Conservation (phyloP, 1,284 basidiomycete species). For the Stereum hirsutum region DNA sequence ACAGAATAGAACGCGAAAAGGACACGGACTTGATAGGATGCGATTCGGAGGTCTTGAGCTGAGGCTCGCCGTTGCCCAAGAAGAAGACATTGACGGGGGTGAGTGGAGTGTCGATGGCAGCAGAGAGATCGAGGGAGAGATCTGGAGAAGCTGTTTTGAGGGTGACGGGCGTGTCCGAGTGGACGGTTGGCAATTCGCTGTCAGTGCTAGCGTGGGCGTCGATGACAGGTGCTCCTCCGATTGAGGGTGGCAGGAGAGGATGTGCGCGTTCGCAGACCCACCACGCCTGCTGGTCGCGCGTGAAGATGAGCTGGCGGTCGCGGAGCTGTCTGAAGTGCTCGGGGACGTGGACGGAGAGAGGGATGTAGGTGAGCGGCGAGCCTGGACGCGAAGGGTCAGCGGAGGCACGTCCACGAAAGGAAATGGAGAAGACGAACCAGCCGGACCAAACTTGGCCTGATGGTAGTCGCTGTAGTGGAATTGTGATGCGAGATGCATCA, state of each 20-base stretch:
- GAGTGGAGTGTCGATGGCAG: constrained; percentile 39
- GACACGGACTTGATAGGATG: constrained; percentile 77
- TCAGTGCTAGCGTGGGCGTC: constrained; percentile 4
- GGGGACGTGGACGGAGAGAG: constrained; percentile 64
- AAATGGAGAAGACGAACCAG: constrained; percentile 36
- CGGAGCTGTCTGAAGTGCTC: constrained; percentile 52
- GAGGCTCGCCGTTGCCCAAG: constrained; percentile 5
- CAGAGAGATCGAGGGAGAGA: constrained; percentile 28
- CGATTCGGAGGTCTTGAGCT: constrained; percentile 67
- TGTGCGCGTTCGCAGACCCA: constrained; percentile 31
- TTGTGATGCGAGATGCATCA: constrained; percentile 62
- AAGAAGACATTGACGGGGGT: constrained; percentile 20
- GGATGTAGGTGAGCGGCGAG: constrained; percentile 51
- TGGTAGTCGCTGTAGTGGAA: constrained; percentile 78
- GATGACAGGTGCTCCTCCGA: no score
- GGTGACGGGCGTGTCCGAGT: constrained; percentile 13
- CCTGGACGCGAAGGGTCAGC: constrained; percentile 28
- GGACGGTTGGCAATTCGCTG: constrained; percentile 6
- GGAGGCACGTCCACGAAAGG: neutral
- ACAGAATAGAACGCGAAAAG: neutral
- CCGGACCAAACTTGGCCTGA: constrained; percentile 62
- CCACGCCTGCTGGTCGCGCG: constrained; percentile 39
- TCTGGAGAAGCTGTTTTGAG: constrained; percentile 13
- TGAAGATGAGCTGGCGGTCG: constrained; percentile 45
- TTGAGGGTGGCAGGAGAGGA: no score